Base-by-base conservation (phyloP, 805 yeast genomes). In the Candida pseudofarinosa region DNA sequence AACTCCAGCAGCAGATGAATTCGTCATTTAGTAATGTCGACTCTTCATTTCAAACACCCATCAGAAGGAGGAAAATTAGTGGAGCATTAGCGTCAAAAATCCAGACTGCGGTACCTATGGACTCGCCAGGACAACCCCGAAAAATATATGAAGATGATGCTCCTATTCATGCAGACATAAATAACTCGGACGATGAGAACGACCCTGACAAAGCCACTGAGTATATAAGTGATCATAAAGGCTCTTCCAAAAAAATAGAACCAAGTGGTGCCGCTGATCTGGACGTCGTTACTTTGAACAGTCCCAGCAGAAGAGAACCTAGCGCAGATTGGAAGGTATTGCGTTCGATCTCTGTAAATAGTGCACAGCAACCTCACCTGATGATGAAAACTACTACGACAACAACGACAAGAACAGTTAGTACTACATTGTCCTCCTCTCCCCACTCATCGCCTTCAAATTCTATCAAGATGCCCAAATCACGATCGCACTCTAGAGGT, bases 101-200 rank as follows among this genome's bases (percentile, higher is more conserved):
- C 26, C 85, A 78, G 54, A 77, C 81, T 32, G 93, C 93, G 0
- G 89, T 93, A 15, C 99, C 98, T 4, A 77, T 78, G 50, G 88
- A 88, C 39, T 88, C 97, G 2, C 99, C 99, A 0, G 99, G 98
- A 1, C 99, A 93, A 64, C 99, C 99, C 33, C 78, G 97, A 57
- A 91, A 91, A 55, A 67, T 67, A 50, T 62, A 67, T 31, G 68
- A 73, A 3, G 44, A 71, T 51, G 59, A 77, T 56, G 56, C 65
- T 8, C 56, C 59, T 33, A 14, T 32, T 7, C 10, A 23, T 10
- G 28, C 28, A 6, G 17, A 32, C 13, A 7, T 15, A 32, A 70
- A 71, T 43, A 73, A 73, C 49, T 67, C 76, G 1, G 79, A 73
- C 46, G 77, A 71, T 20, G 78, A 73, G 41, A 49, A 45, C 15